These are phyloP conservation scores for Geotrichum siamense DNA, from an alignment of 1,139 yeast genomes.

Conservation along the genomic window DNA sequence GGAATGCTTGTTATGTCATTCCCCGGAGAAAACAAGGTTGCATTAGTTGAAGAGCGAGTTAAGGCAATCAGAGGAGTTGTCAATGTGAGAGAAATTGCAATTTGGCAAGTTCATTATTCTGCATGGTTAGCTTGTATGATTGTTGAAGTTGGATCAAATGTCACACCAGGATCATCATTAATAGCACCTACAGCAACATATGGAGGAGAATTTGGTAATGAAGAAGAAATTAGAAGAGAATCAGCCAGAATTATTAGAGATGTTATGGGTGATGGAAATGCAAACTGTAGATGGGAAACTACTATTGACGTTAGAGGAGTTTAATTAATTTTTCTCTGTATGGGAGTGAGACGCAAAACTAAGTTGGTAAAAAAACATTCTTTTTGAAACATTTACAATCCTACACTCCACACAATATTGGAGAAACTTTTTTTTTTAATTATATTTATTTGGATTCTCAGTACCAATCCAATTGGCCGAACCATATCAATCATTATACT, in stretches of 20 bases:
- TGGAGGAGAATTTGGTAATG: slow-evolving; percentile 25
- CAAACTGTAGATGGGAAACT: slow-evolving; percentile 34
- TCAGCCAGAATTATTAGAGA: slow-evolving; percentile 30
- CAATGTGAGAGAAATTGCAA: slow-evolving; percentile 31
- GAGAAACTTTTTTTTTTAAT: no score
- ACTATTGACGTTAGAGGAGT: slow-evolving; percentile 35
- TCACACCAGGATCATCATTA: slow-evolving; percentile 30
- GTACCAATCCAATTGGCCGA: no score
- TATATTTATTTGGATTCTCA: no score
- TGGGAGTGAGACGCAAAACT: no score
- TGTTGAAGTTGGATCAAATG: slow-evolving; percentile 32
- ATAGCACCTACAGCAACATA: slow-evolving; percentile 34
- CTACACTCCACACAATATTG: no score
- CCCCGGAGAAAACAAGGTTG: slow-evolving; percentile 35
- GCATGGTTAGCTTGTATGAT: slow-evolving; percentile 38
- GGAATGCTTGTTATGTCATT: slow-evolving; percentile 42
- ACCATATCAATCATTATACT: no score
- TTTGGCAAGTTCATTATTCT: slow-evolving; percentile 42
- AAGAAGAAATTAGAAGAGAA: slow-evolving; percentile 30
- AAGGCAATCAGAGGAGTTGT: slow-evolving; percentile 28
- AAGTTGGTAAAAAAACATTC: no score
- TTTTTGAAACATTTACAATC: no score
- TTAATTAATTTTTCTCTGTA: no score
- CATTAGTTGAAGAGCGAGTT: slow-evolving; percentile 27
- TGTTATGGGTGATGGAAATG: slow-evolving; percentile 24